These are phyloP conservation scores for Lagenidium giganteum DNA, from an alignment of 352 stramenopile species.

Conservation along the genomic window DNA sequence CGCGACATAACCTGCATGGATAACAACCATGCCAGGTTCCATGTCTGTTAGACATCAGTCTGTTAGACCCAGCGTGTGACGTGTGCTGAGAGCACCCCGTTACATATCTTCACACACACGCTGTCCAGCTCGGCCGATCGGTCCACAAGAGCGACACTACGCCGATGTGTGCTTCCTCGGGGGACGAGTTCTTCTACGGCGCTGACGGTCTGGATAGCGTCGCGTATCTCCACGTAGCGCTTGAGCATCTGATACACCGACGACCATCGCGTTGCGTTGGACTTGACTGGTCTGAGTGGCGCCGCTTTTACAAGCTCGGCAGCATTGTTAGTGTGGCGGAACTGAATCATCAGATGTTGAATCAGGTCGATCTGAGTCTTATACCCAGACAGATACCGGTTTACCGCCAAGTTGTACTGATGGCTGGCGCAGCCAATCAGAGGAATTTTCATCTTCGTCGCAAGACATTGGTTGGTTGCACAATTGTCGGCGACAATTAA, in stretches of 20 bases:
- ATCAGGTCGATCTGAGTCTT: constrained; percentile 1
- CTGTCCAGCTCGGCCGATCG: constrained; percentile 16
- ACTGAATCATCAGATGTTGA: constrained; percentile 1
- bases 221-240: constrained; percentile 3
- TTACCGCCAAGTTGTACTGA: constrained; percentile 8
- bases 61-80: too few species aligned
- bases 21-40: too few species aligned
- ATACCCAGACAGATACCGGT: neutral
- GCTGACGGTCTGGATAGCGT: neutral
- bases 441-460: constrained; percentile 2
- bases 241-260: constrained; percentile 6
- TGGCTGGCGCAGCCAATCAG: constrained; percentile 11
- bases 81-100: too few species aligned
- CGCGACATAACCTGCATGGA: too few species aligned
- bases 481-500: constrained; percentile 16
- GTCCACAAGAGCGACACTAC: constrained; percentile 1
- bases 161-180: constrained; percentile 1
- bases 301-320: neutral
- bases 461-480: constrained; percentile 8
- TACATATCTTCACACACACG: constrained; percentile 15
- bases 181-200: constrained; percentile 7
- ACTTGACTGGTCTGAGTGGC: constrained; percentile 2
- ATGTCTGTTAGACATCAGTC: too few species aligned
- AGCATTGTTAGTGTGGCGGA: neutral
- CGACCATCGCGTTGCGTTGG: constrained; percentile 7